A percentile compares a stretch with the other conserved stretches of the same genome.
phyloP scores from a whole-genome alignment of 1,284 basidiomycete genomes.

The Ganoderma lucidum region DNA sequence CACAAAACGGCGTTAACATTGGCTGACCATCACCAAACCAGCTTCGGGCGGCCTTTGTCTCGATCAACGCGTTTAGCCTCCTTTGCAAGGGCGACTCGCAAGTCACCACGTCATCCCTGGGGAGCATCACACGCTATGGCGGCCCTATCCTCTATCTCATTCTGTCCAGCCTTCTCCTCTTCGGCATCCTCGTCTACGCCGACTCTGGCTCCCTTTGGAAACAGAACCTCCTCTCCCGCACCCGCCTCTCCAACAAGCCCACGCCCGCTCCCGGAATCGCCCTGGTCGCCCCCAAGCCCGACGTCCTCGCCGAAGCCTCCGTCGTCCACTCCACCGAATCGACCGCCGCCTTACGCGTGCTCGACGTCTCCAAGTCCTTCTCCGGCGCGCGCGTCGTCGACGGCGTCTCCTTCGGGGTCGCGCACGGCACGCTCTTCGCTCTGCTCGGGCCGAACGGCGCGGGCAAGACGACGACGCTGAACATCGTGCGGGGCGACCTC shows the following conservation, averaged over 20 bases:
- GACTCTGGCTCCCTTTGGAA: constrained; percentile 60
- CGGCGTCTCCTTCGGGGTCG: constrained; percentile 75
- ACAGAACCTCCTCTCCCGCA: not conserved
- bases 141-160: constrained; percentile 82
- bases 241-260: not conserved
- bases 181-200: constrained; percentile 64
- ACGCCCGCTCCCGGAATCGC: constrained; percentile 41
- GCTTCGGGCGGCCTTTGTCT: constrained; percentile 73
- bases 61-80: constrained; percentile 80
- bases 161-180: constrained; percentile 60
- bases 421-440: constrained; percentile 72
- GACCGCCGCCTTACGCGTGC: constrained; percentile 23
- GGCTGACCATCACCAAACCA: constrained; percentile 27
- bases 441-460: constrained; percentile 85
- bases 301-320: not conserved
- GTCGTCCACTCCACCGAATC: not conserved
- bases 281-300: constrained; percentile 9
- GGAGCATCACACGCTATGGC: constrained; percentile 68
- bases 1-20: not conserved
- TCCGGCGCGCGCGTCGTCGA: constrained; percentile 66
- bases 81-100: constrained; percentile 66
- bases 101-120: constrained; percentile 57
- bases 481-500: constrained; percentile 75
- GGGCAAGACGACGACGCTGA: constrained; percentile 83
- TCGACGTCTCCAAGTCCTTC: constrained; percentile 75